Percentiles rank a stretch among this genome's conserved stretches.
phyloP scores from a whole-genome alignment of 2,329 filamentous ascomycete species.

The Colletotrichum spaethianum region DNA sequence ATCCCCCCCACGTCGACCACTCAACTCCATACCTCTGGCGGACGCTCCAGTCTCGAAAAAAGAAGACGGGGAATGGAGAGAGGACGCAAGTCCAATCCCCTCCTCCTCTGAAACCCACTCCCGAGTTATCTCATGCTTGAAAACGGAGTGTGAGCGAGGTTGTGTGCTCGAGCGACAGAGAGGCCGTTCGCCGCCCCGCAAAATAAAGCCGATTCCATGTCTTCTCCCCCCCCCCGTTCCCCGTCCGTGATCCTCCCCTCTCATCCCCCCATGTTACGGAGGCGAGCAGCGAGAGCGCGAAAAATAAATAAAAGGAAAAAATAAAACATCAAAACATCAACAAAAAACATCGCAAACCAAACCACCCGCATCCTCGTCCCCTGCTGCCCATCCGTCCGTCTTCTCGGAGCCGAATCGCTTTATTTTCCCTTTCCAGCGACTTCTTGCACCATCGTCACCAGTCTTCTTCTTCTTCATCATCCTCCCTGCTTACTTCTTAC shows the following conservation, averaged over 20 bases:
- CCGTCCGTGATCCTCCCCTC: slow-evolving; percentile 19
- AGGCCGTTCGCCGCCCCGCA: slow-evolving; percentile 17
- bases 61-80: slow-evolving; percentile 19
- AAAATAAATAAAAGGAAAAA: slow-evolving; percentile 13
- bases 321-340: slow-evolving; percentile 31
- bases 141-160: background rate
- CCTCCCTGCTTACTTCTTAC: background rate
- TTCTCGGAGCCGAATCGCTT: background rate
- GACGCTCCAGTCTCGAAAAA: slow-evolving; percentile 22
- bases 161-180: background rate
- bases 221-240: background rate
- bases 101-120: background rate
- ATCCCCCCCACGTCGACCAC: slow-evolving; percentile 23
- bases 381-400: background rate
- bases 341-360: background rate
- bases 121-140: background rate
- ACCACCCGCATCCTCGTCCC: slow-evolving; percentile 6
- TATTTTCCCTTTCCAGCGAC: background rate
- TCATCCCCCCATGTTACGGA: slow-evolving; percentile 14
- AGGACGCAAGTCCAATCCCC: slow-evolving; percentile 19
- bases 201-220: slow-evolving; percentile 26
- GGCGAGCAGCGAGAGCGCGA: slow-evolving; percentile 5
- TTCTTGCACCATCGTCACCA: background rate
- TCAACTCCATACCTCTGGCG: slow-evolving; percentile 29
- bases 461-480: no score